Base-by-base conservation (phyloP, 2,329 filamentous ascomycete genomes). In the Pleomassaria siparia region DNA sequence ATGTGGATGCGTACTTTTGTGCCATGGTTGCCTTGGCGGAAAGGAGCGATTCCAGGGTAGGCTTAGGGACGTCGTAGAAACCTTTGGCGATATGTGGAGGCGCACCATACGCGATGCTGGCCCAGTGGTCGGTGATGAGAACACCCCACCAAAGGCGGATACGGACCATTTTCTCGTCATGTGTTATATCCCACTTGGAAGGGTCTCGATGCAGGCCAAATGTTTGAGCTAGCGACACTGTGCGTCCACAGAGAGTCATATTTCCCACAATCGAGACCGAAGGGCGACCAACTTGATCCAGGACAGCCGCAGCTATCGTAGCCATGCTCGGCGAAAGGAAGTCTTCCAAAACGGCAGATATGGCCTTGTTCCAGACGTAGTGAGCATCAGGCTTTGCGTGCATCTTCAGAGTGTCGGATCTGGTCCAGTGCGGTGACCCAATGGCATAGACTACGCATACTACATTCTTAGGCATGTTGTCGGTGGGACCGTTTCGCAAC, bases 121-220 rank as follows among this genome's bases (percentile, higher is more conserved):
- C 74, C 78, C 80, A 83, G 32, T 78, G 74, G 60, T 82, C 80
- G 47, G 80, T 79, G 30, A 82, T 78, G 2, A 82, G 68, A 2
- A 81, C 76, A 4, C 76, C 79, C 80, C 80, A 82, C 77, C 80
- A 82, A 2, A 80, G 62, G 2, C 77, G 75, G 24, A 78, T 76
- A 6, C 80, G 72, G 13, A 78, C 64, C 8, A 74, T 71, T 53
- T 80, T 81, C 51, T 82, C 80, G 26, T 71, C 66, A 1, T 70
- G 70, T 1, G 75, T 74, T 1, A 80, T 71, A 37, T 76, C 77
- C 79, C 79, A 82, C 46, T 73, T 71, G 3, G 73, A 75, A 11
- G 79, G 77, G 54, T 82, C 77, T 22, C 80, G 73, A 51, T 83
- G 80, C 29, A 82, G 64, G 1, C 80, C 80, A 46, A 81, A 75